Evolutionary conservation across 345 rosid species (phyloP), one percentile per base, ranked within the genome.

Genomic region (Atalantia buxifolia): DNA sequence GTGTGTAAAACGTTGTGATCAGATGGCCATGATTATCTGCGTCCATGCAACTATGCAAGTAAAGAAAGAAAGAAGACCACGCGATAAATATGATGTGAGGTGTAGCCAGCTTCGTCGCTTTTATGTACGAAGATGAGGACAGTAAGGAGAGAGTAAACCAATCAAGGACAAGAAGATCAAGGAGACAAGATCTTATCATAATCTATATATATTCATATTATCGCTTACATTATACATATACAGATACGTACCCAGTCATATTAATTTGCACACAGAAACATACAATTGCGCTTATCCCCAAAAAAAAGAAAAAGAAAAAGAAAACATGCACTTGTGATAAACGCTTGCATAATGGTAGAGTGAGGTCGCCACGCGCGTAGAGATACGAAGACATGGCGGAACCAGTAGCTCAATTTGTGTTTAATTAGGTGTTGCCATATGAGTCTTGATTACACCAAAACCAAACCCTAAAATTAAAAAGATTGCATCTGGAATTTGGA

Each of bases 161-260:
- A 53, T 25, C n/a, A 9, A 22, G 40, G 45, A 53, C 57, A 53
- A 53, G 57, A 22, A 61, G 22, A 35, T 4, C 27, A 56, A 33
- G 79, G 86, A 75, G 81, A 71, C 83, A 80, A 66, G 75, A 77
- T 80, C 86, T 75, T 75, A 74, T 80, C 86, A 69, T 14, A 35
- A 65, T 74, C 77, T 22, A 22, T 69, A 24, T 5, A n/a, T 50
- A 36, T 16, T 12, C n/a, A 24, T 30, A 69, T 3, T 21, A 6
- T 4, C 4, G 8, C 19, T 61, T 30, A 64, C 21, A 64, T 64
- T 35, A 31, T 7, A 7, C 8, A 66, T 28, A 22, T 56, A 3
- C 22, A 9, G 21, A 12, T 30, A 31, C 40, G 40, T 53, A 21
- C 16, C 57, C 0, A 30, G 12, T 18, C 65, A 45, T 6, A 2